These are phyloP conservation scores for Leishmania guyanensis DNA, from an alignment of 208 protist genomes.

Conservation along the genomic window DNA sequence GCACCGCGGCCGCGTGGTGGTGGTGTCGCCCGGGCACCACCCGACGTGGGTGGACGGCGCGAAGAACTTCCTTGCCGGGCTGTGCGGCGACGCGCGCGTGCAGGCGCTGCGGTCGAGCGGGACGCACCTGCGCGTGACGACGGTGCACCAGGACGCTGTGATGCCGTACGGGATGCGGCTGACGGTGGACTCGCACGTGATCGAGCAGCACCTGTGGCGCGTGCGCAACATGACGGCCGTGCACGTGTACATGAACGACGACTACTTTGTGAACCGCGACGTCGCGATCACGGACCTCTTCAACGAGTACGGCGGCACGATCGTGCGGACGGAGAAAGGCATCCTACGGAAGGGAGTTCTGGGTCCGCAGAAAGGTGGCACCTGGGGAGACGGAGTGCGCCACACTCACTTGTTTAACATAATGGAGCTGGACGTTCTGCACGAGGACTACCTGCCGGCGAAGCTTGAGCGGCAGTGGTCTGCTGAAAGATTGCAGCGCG, in stretches of 20 bases:
- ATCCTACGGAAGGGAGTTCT: slow-evolving; percentile 62
- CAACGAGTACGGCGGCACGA: slow-evolving; percentile 64
- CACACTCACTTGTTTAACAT: slow-evolving; percentile 51
- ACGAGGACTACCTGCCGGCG: slow-evolving; percentile 22
- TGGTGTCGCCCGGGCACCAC: slow-evolving; percentile 96
- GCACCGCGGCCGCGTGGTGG: slow-evolving; percentile 80
- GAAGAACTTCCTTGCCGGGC: slow-evolving; percentile 53
- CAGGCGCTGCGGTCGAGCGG: slow-evolving; percentile 27
- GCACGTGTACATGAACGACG: slow-evolving; percentile 77
- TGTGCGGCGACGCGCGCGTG: slow-evolving; percentile 30
- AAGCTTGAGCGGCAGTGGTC: slow-evolving; percentile 1
- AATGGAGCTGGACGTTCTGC: slow-evolving; percentile 51
- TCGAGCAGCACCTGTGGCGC: slow-evolving; percentile 68
- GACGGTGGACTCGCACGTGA: slow-evolving; percentile 53
- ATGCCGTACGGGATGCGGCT: slow-evolving; percentile 60
- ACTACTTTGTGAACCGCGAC: slow-evolving; percentile 76
- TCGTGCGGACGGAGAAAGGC: slow-evolving; percentile 46
- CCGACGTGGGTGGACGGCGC: slow-evolving; percentile 86
- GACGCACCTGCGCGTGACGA: slow-evolving; percentile 55
- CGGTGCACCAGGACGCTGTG: slow-evolving; percentile 68
- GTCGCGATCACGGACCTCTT: slow-evolving; percentile 56
- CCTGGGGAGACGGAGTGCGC: slow-evolving; percentile 2
- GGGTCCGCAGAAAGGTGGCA: slow-evolving; percentile 84
- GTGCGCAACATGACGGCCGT: slow-evolving; percentile 52
- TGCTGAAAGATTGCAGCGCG: slow-evolving; percentile 69